A percentile compares a stretch with the other conserved stretches of the same genome.
phyloP scores from a whole-genome alignment of 306 rosid genomes.

The Crotalaria pallida region DNA sequence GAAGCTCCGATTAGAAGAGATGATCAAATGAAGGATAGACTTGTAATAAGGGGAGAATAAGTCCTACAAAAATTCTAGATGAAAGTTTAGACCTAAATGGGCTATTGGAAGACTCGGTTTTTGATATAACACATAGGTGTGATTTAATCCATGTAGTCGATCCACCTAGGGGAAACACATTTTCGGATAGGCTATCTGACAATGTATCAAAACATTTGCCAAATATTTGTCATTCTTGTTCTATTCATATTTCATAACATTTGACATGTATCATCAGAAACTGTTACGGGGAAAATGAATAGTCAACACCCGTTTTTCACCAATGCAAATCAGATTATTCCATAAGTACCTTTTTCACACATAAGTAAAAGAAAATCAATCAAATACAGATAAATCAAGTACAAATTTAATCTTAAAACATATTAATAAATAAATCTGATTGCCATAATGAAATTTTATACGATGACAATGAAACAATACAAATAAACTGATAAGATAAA shows the following conservation, averaged over 20 bases:
- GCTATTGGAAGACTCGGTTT: too few relatives aligned
- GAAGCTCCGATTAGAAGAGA: too few relatives aligned
- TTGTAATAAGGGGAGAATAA: too few relatives aligned
- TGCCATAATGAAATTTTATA: conserved; percentile 19
- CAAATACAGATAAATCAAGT: not conserved
- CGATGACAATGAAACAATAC: conserved; percentile 6
- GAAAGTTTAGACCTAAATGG: too few relatives aligned
- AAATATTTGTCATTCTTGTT: conserved; percentile 8
- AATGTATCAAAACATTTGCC: too few relatives aligned
- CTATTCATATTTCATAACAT: not conserved
- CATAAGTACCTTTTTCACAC: not conserved
- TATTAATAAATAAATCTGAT: not conserved
- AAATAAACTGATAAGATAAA: conserved; percentile 7
- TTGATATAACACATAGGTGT: too few relatives aligned
- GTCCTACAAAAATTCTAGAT: too few relatives aligned
- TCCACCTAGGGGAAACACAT: too few relatives aligned
- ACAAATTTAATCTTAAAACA: not conserved
- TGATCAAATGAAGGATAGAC: too few relatives aligned
- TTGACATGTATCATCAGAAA: not conserved
- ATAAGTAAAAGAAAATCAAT: not conserved
- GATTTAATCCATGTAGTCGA: too few relatives aligned
- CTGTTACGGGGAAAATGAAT: not conserved
- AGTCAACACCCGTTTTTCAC: not conserved
- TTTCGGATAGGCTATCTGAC: too few relatives aligned
- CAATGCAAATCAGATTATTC: conserved; percentile 11